A percentile compares a stretch with the other conserved stretches of the same genome.
These are phyloP conservation scores for Escallonia herrerae DNA, from an alignment of 129 eudicot genomes.

Conservation along the genomic window DNA sequence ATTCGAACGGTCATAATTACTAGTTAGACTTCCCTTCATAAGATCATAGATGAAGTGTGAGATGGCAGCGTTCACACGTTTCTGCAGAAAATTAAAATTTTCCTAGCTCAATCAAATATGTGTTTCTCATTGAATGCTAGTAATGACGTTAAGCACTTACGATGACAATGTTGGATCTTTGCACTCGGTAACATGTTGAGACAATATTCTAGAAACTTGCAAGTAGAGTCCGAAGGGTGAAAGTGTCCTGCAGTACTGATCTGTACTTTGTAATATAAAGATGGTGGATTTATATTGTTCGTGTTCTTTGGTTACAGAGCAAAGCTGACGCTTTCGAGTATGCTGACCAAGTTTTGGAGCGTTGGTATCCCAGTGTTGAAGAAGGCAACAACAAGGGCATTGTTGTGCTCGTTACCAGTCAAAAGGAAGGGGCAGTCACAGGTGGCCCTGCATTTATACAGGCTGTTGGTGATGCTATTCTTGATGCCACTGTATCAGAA, in stretches of 20 bases:
- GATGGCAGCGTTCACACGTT: no score
- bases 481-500: slow-evolving; percentile 90
- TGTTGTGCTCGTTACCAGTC: slow-evolving; percentile 90
- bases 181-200: not conserved
- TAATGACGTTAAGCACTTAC: no score
- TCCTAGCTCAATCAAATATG: no score
- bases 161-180: no score
- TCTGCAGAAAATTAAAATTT: no score
- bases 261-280: no score
- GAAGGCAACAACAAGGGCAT: slow-evolving; percentile 93
- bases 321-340: slow-evolving; percentile 99
- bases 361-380: slow-evolving; percentile 93
- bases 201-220: not conserved
- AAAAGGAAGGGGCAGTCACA: slow-evolving; percentile 96
- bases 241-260: not conserved
- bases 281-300: not conserved
- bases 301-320: slow-evolving; percentile 49
- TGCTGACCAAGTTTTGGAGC: slow-evolving; percentile 95
- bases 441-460: slow-evolving; percentile 96
- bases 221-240: not conserved
- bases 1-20: no score
- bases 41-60: no score
- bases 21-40: no score
- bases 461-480: slow-evolving; percentile 92
- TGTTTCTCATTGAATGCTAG: no score